Base-by-base conservation (phyloP, 23 red algal genomes). In the Gracilariopsis chorda region DNA sequence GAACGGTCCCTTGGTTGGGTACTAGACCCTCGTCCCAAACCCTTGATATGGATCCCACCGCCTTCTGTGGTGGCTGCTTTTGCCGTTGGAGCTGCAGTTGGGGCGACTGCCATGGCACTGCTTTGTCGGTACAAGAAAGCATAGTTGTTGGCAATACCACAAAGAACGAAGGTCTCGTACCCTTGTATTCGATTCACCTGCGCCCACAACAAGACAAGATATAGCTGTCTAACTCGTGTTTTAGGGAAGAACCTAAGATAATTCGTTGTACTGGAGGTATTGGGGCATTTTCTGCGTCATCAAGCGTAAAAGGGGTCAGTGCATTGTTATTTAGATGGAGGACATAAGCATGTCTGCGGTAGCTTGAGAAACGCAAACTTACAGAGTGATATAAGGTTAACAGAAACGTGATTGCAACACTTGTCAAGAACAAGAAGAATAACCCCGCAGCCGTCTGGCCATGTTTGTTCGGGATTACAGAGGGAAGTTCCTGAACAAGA, bases 1-100 rank as follows among this genome's bases (percentile, higher is more conserved):
- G 79, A 94, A 45, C 43, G 79, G 39, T 92, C 87, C 34, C 58
- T 85, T 23, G 92, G 95, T 53, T 98, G 95, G 95, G 47, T 76
- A 28, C 1, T 45, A 46, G 47, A 23, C 3, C 67, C 67, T 39
- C n/a, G 47, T 4, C 17, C 21, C 23, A 73, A 46, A 42, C 40
- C 67, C 29, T 73, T 17, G 37, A 73, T 73, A 12, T 23, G n/a
- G 12, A 21, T 7, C 1, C 67, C 67, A 8, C 33, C 40, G 28
- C 32, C 67, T 1, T 25, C 23, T 73, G 24, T 73, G 8, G 19
- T 73, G 39, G 40, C 19, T 20, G 67, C n/a, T 2, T 17, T 24
- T 25, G 13, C n/a, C 13, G 28, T 7, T 2, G 67, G 67, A 7
- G 36, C 29, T 73, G 67, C 37, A 42, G 47, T 73, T 46, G 67